Evolutionary conservation across 768 basidiomycete genomes (phyloP), one percentile per base, ranked within the genome.

Genomic region (Floccularia luteovirens): DNA sequence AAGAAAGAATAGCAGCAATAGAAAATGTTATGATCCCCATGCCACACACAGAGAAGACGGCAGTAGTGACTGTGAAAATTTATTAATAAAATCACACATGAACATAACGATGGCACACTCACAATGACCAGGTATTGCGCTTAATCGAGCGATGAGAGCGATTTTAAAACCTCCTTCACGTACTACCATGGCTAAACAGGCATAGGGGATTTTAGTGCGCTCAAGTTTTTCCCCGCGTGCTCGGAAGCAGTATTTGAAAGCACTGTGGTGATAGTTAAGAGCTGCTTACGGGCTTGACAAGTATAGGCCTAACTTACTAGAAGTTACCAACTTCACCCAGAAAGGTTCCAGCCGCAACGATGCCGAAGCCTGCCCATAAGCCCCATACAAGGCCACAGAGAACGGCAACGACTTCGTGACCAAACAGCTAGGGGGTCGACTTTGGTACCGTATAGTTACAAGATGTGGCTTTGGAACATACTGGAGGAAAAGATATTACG

Each of bases 341-440:
- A 49, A 90, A 79, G 0, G 90, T 91, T 0, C 89, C 87, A 5
- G 79, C 85, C 2, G 75, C 75, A 13, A 89, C 87, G 52, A 96
- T 93, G 0, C 62, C 92, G 49, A 94, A 94, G 2, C 91, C 92
- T 17, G 72, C 53, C 72, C 92, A 82, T 2, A 92, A 64, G 2
- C 89, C 90, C 89, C 90, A 96, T 2, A 94, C 87, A 24, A 94
- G 58, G 13, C 92, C 92, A 50, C 89, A 90, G 5, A 94, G 67
- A 24, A 93, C 74, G 17, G 88, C 87, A 28, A 94, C 69, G 41
- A 94, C 86, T 69, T 94, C 92, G 46, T 94, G 91, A 4, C 92
- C 92, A 51, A 92, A 92, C 13, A 94, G 74, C 74, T 87, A 46
- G 5, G 17, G 31, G 4, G 21, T 44, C 31, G 41, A 31, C 17